These are phyloP conservation scores for Claviceps paspali DNA, from an alignment of 2,329 filamentous ascomycete species.

Conservation along the genomic window DNA sequence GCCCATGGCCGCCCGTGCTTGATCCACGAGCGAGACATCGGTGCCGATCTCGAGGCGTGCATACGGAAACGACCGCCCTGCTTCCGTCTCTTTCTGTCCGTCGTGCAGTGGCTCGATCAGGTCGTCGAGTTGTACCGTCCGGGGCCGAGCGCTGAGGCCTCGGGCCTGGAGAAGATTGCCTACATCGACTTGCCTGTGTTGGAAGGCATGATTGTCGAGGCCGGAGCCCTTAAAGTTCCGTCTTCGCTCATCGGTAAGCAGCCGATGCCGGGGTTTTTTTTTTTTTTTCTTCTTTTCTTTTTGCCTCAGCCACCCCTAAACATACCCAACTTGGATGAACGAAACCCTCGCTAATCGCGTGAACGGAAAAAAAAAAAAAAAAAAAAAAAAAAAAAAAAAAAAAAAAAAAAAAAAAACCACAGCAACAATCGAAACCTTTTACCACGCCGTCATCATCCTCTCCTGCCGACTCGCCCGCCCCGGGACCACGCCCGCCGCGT, in stretches of 20 bases:
- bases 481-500: constrained; percentile 22
- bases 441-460: constrained; percentile 48
- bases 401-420: too few relatives aligned
- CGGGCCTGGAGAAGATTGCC: constrained; percentile 26
- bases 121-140: constrained; percentile 47
- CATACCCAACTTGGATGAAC: too few relatives aligned
- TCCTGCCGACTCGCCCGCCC: constrained; percentile 39
- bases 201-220: constrained; percentile 40
- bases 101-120: constrained; percentile 40
- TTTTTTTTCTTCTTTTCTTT: not conserved
- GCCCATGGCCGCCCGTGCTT: constrained; percentile 44
- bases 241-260: constrained; percentile 32
- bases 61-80: constrained; percentile 34
- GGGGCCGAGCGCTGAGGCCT: constrained; percentile 24
- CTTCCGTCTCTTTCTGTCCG: constrained; percentile 40
- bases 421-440: constrained; percentile 48
- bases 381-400: too few relatives aligned
- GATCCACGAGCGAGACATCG: constrained; percentile 45
- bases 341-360: too few relatives aligned
- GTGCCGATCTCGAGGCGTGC: constrained; percentile 34
- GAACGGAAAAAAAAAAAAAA: too few relatives aligned
- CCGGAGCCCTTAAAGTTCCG: constrained; percentile 33
- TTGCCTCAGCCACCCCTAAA: too few relatives aligned
- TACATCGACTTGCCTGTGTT: constrained; percentile 40
- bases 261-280: constrained; percentile 1